Base-by-base conservation (phyloP, 1,284 basidiomycete genomes). In the Ganoderma lucidum region DNA sequence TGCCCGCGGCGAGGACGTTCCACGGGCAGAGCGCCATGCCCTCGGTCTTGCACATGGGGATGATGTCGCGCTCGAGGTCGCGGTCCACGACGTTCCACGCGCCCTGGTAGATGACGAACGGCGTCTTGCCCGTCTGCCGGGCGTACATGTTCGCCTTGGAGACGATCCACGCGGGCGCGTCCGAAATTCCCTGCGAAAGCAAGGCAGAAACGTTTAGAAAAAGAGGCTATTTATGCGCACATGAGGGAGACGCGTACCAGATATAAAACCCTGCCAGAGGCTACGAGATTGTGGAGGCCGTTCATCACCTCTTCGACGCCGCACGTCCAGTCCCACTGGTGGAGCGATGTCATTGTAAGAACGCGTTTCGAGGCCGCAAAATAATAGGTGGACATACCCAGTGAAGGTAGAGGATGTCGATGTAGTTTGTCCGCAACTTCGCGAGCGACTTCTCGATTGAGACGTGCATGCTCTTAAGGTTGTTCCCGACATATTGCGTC, bases 51-150 rank as follows among this genome's bases (percentile, higher is more conserved):
- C 51, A 69, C 88, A 90, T 89, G 6, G 88, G 88, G 62, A 91
- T 83, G 71, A 90, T 85, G n/a, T 90, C 88, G 15, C 87, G 81
- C 79, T 90, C 88, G 65, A 89, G 80, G 68, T 86, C 86, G 60
- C 87, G 82, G 48, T 80, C 72, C 67, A 84, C 76, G 62, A 88
- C 79, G 72, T 82, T 86, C 85, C 85, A 90, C 14, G 75, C 72
- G 35, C 87, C 89, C 76, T 90, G 87, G 75, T 88, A 90, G 66
- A 90, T 80, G 56, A 84, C 82, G 71, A 90, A 90, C 8, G 83
- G 87, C 0, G 86, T 83, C 77, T 85, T 81, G 8, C 82, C 84
- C 62, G 84, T 79, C 37, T 80, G 79, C 4, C 78, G 76, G 19
- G 88, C 88, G 70, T 88, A 89, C 63, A 82, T 81, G 76, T 89